Evolutionary conservation across 2,329 filamentous ascomycete species (phyloP).

Genomic region (Meredithiella fracta): DNA sequence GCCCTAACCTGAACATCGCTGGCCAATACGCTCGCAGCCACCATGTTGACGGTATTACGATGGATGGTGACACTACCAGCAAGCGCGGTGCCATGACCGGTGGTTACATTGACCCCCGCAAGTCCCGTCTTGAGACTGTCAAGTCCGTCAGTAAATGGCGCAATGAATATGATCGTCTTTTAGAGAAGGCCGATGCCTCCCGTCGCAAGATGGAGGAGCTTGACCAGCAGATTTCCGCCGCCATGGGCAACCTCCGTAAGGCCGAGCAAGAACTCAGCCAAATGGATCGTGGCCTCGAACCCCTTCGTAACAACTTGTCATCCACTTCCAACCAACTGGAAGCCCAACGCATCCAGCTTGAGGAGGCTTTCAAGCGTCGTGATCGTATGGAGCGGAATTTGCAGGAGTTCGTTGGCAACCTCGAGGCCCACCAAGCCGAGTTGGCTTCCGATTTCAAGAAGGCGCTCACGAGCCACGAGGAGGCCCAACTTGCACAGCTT

Average conservation of each 20-base stretch:
- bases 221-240: constrained; percentile 75
- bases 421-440: constrained; percentile 64
- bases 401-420: constrained; percentile 57
- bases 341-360: constrained; percentile 55
- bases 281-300: constrained; percentile 67
- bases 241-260: constrained; percentile 72
- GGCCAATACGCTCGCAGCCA: constrained; percentile 86
- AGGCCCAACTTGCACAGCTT: constrained; percentile 58
- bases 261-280: constrained; percentile 62
- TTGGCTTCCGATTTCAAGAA: constrained; percentile 82
- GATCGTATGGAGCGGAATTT: constrained; percentile 60
- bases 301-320: constrained; percentile 59
- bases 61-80: constrained; percentile 86
- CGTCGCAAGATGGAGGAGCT: constrained; percentile 55
- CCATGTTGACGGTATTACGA: constrained; percentile 80
- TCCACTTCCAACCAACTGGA: constrained; percentile 60
- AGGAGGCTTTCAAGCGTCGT: constrained; percentile 45
- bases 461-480: constrained; percentile 66
- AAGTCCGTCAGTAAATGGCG: constrained; percentile 59
- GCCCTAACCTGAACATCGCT: constrained; percentile 73
- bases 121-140: constrained; percentile 75
- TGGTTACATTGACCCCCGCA: constrained; percentile 75
- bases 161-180: constrained; percentile 53
- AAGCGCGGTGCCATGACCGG: constrained; percentile 91
- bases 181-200: constrained; percentile 47